Evolutionary conservation across 768 basidiomycete genomes (phyloP).

Genomic region (Kwoniella dejecticola): DNA sequence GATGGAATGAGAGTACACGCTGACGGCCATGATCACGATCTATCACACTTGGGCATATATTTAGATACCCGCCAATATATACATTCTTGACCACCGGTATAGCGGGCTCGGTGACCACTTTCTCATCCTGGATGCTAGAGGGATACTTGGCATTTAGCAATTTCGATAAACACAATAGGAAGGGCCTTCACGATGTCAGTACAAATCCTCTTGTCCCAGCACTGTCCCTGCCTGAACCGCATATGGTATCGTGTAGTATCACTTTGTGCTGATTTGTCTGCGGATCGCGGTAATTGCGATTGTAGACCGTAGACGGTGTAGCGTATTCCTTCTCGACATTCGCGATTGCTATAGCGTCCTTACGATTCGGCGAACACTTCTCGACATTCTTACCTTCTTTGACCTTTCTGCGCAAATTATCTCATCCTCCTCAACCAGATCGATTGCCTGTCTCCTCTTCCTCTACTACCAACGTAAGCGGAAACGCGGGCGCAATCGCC

Average conservation of each 20-base stretch:
- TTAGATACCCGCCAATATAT: constrained; percentile 83
- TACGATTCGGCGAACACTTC: constrained; percentile 72
- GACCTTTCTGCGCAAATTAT: not conserved
- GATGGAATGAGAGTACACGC: no score
- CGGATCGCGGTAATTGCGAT: no score
- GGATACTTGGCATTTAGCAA: constrained; percentile 85
- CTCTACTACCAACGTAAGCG: no score
- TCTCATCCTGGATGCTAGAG: constrained; percentile 92
- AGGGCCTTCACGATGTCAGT: constrained; percentile 73
- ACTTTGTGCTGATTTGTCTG: no score
- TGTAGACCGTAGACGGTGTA: constrained; percentile 82
- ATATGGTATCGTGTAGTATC: no score
- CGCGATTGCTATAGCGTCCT: constrained; percentile 71
- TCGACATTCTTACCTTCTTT: constrained; percentile 57
- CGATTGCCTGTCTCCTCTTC: not conserved
- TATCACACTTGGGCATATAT: no score
- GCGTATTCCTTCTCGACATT: constrained; percentile 78
- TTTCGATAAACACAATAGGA: constrained; percentile 61
- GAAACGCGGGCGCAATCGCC: no score
- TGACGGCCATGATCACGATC: no score
- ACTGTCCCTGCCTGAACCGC: not conserved
- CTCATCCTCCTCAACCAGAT: constrained; percentile 38
- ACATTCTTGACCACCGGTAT: constrained; percentile 90
- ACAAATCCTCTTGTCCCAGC: not conserved
- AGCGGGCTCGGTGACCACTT: constrained; percentile 94